phyloP scores from a whole-genome alignment of 1,139 yeast genomes.

The Geotrichum aggregatum region DNA sequence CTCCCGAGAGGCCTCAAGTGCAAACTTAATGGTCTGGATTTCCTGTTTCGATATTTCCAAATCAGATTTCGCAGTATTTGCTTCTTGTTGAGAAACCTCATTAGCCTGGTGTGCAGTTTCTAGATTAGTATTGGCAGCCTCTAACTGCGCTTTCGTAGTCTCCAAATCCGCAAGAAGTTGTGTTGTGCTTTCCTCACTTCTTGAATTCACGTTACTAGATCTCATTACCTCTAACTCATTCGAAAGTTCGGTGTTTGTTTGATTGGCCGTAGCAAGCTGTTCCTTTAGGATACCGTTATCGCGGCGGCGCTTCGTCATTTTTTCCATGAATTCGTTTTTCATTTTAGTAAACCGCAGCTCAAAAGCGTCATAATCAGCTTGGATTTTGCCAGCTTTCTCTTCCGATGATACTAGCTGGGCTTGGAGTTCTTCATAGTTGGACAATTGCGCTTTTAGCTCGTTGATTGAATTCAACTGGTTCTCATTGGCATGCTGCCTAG shows the following conservation, averaged over 20 bases:
- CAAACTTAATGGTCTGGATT: constrained; percentile 56
- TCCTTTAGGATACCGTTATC: constrained; percentile 27
- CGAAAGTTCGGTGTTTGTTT: constrained; percentile 21
- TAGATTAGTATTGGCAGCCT: neutral
- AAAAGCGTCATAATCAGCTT: constrained; percentile 22
- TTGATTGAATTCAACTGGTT: constrained; percentile 41
- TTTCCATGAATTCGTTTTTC: constrained; percentile 33
- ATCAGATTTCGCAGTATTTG: constrained; percentile 53
- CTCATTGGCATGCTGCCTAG: constrained; percentile 55
- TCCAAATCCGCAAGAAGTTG: constrained; percentile 20
- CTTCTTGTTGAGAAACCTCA: constrained; percentile 27
- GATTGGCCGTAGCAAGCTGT: constrained; percentile 26
- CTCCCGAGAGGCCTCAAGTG: constrained; percentile 34
- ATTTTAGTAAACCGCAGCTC: constrained; percentile 29
- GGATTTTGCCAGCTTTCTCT: constrained; percentile 10
- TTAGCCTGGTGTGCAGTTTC: constrained; percentile 12
- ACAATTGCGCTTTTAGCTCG: constrained; percentile 38
- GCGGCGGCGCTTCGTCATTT: constrained; percentile 31
- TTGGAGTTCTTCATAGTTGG: constrained; percentile 66
- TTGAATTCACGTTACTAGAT: constrained; percentile 30
- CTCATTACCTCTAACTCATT: constrained; percentile 28
- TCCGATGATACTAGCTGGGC: constrained; percentile 22
- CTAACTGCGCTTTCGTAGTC: constrained; percentile 1
- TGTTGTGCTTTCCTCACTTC: neutral
- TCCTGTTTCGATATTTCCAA: constrained; percentile 65